Evolutionary conservation across 257 asterid genomes (phyloP), one percentile per base, ranked within the genome.

Genomic region (Datura wrightii): DNA sequence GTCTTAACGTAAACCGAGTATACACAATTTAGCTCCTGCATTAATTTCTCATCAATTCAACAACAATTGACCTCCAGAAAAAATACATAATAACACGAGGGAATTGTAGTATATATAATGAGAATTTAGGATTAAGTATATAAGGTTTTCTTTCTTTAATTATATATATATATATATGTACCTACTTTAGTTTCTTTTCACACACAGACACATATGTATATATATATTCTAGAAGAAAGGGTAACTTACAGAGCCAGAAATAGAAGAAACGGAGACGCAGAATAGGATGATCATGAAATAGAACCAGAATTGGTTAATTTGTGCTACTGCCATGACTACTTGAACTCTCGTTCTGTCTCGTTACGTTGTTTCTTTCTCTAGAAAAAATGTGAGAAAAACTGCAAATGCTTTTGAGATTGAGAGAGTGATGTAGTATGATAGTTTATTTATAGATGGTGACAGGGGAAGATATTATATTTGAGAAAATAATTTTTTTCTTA

Each of bases 1-100:
- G 98, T 94, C 58, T 91, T 80, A 36, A 74, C 80, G n/a, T 74
- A 74, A 46, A 50, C 80, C 11, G 80, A 46, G 59, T 74, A 74
- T 11, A 74, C 80, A 74, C 59, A 74, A 74, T 74, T 74, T 31
- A 48, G 55, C 46, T 74, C 80, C 59, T 74, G 80, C 59, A 44
- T 72, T 39, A 39, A 37, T n/a, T 46, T 19, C 58, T 37, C 39
- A 19, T 44, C 80, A 44, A 71, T 9, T 71, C 39, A 71, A 5
- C 39, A 24, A 24, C 31, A 24, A 24, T 24, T 24, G 31, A 24
- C 31, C 31, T 24, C 31, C 31, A 24, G 31, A 24, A 24, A 24
- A 24, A 24, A 24, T 24, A 24, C 31, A 39, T 34, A 36, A 63
- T 13, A 37, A 66, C 44, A 6, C 1, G 13, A n/a, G 2, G 13